phyloP scores from a whole-genome alignment of 148 eudicot species.

The Amaranthus hypochondriacus region DNA sequence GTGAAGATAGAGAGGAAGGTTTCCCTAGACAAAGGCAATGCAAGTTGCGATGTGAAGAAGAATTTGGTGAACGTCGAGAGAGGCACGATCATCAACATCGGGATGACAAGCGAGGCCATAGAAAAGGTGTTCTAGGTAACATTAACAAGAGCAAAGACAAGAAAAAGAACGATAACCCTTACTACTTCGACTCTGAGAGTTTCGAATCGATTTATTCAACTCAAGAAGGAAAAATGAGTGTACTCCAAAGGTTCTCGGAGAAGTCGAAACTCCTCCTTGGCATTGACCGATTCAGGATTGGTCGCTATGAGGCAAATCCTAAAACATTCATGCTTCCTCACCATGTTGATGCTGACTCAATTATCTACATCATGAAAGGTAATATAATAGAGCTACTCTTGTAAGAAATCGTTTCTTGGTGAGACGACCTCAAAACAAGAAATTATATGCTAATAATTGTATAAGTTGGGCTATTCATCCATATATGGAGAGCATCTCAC shows the following conservation, averaged over 20 bases:
- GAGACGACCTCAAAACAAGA: too few species aligned
- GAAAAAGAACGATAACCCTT: constrained; percentile 19
- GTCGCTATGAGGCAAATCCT: constrained; percentile 32
- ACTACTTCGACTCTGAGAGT: constrained; percentile 18
- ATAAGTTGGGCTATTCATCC: too few species aligned
- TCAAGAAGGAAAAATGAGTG: constrained; percentile 25
- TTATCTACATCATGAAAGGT: constrained; percentile 27
- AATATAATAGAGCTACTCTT: not conserved
- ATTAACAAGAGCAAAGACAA: not conserved
- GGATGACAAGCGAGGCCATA: not conserved
- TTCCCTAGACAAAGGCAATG: constrained; percentile 32
- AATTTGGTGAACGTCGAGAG: constrained; percentile 5
- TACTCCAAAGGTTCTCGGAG: constrained; percentile 26
- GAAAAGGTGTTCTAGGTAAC: not conserved
- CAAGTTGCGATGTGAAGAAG: constrained; percentile 20
- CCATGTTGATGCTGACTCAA: constrained; percentile 32
- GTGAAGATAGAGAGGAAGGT: constrained; percentile 27
- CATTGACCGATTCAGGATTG: constrained; percentile 25
- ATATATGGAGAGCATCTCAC: too few species aligned
- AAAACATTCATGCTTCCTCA: constrained; percentile 32
- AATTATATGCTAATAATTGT: too few species aligned
- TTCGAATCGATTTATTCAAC: constrained; percentile 22
- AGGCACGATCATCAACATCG: not conserved
- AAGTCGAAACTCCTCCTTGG: constrained; percentile 23
- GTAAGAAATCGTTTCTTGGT: too few species aligned